A percentile compares a stretch with the other conserved stretches of the same genome.
These are phyloP conservation scores for Rhodamnia rubescens DNA, from an alignment of 345 rosid genomes.

Conservation along the genomic window DNA sequence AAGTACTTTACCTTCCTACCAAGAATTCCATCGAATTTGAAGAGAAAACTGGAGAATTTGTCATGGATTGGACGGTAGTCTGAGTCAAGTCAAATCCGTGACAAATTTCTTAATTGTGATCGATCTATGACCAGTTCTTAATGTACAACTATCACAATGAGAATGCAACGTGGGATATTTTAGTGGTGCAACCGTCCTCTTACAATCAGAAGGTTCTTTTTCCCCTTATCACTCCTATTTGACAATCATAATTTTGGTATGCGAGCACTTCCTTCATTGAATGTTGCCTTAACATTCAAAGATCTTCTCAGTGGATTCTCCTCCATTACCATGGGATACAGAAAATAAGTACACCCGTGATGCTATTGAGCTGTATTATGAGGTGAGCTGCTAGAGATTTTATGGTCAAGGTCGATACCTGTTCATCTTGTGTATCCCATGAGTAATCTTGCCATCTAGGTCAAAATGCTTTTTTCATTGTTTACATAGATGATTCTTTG, in stretches of 20 bases:
- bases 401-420: not conserved
- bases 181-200: not conserved
- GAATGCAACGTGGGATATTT: not conserved
- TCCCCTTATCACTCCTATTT: not conserved
- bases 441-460: not conserved
- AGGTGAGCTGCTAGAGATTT: conserved; percentile 32
- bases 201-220: not conserved
- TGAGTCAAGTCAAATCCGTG: not conserved
- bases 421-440: not conserved
- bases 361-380: conserved; percentile 68
- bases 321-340: conserved; percentile 69
- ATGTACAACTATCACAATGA: not conserved
- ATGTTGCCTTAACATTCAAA: conserved; percentile 47
- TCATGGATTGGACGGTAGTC: not conserved
- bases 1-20: not conserved
- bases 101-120: not conserved
- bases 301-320: conserved; percentile 76
- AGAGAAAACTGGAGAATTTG: not conserved
- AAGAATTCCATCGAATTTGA: not conserved
- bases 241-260: not conserved
- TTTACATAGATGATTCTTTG: not conserved
- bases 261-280: not conserved
- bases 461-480: not conserved
- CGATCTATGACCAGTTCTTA: not conserved
- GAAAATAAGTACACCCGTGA: conserved; percentile 58